Evolutionary conservation across 2,329 filamentous ascomycete species (phyloP), one percentile per base, ranked within the genome.

Genomic region (Exophiala calicioides): DNA sequence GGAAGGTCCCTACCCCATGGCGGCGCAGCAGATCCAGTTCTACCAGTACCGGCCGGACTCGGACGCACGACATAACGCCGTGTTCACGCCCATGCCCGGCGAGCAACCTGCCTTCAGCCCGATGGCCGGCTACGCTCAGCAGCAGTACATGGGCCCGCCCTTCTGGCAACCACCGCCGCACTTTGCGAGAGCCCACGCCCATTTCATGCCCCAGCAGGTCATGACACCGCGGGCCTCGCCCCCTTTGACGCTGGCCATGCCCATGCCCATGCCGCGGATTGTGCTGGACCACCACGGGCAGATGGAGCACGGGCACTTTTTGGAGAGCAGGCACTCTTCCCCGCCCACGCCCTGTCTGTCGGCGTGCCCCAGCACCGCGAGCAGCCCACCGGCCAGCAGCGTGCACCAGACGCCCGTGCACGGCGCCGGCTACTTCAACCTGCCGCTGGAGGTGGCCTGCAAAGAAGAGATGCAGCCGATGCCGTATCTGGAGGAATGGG

Each of bases 261-360:
- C 88, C 3, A 78, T 81, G 32, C 87, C 42, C 27, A 58, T n/a
- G n/a, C n/a, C n/a, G n/a, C n/a, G 56, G 43, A 42, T 58, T 16
- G 33, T 57, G 38, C 38, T 55, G 9, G 56, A 58, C 30, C 40
- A 41, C 32, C 48, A 53, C 16, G 55, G 55, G 18, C 51, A 51
- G n/a, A 55, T 56, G 55, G 57, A 59, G 32, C 56, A 58, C 23
- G 51, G 51, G 39, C 55, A 49, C 45, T 53, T 52, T 35, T 46
- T 58, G 16, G 54, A 58, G 43, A 54, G 53, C 47, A 50, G 51
- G 35, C 50, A 82, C 56, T 87, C 84, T 69, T 88, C 88, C 63
- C 90, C 90, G 24, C 84, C 88, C 5, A 96, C 90, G 15, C 90
- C 90, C 37, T 86, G 90, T 34, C 78, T 96, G 60, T 95, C 90